Conservation (phyloP, 495 filamentous ascomycete species). For the Penicillium simplicissimum region DNA sequence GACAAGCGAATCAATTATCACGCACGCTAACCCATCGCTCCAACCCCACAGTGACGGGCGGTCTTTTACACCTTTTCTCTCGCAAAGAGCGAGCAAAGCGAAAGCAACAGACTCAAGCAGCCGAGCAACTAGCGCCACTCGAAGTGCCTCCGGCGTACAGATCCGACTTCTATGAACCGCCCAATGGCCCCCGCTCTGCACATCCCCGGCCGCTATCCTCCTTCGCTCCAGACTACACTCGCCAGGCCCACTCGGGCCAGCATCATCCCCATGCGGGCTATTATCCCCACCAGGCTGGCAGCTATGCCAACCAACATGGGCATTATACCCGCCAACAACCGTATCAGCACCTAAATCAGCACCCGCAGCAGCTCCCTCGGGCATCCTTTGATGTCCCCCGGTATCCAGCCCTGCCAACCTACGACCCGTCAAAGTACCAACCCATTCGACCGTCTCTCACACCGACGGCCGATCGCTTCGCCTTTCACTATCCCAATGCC, state of each 20-base stretch:
- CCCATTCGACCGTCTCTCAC: slow-evolving; percentile 22
- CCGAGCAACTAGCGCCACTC: slow-evolving; percentile 5
- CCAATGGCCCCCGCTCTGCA: slow-evolving; percentile 21
- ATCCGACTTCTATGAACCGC: slow-evolving; percentile 12
- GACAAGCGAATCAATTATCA: slow-evolving; percentile 9
- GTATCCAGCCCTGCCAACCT: slow-evolving; percentile 28
- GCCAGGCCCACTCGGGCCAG: slow-evolving; percentile 15
- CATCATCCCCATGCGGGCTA: not conserved
- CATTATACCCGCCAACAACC: slow-evolving; percentile 2
- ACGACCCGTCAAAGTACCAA: slow-evolving; percentile 37
- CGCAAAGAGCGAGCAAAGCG: slow-evolving; percentile 32
- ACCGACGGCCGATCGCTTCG: slow-evolving; percentile 13
- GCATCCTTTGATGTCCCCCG: slow-evolving; percentile 26
- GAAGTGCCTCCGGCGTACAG: slow-evolving; percentile 25
- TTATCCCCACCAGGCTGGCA: slow-evolving; percentile 1
- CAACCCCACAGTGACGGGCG: slow-evolving; percentile 24
- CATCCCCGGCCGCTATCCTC: slow-evolving; percentile 32
- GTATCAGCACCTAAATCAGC: not conserved
- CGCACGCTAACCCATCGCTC: slow-evolving; percentile 17
- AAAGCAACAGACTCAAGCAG: slow-evolving; percentile 20
- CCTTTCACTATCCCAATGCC: slow-evolving; percentile 8
- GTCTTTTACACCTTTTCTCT: slow-evolving; percentile 27
- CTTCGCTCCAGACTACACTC: slow-evolving; percentile 29
- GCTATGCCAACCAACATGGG: not conserved
- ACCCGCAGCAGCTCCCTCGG: slow-evolving; percentile 20